A percentile compares a stretch with the other conserved stretches of the same genome.
These are phyloP conservation scores for Phaeotremella skinneri DNA, from an alignment of 768 basidiomycete genomes.

Conservation along the genomic window DNA sequence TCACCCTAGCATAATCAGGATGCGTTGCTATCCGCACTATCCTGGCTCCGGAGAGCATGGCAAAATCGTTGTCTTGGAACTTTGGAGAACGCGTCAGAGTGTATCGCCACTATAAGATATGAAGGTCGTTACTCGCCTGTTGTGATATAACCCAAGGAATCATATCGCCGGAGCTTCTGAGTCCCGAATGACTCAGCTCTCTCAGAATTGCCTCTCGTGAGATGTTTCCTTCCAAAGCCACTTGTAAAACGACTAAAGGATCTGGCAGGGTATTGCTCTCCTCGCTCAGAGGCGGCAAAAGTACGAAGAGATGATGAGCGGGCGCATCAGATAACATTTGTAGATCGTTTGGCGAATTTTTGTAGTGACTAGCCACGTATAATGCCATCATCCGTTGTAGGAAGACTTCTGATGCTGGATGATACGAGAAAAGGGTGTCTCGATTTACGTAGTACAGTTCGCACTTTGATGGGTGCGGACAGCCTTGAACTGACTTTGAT, in stretches of 20 bases:
- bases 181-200: slow-evolving; percentile 69
- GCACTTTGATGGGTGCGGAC: slow-evolving; percentile 89
- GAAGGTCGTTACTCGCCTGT: slow-evolving; percentile 50
- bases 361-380: slow-evolving; percentile 97
- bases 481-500: slow-evolving; percentile 60
- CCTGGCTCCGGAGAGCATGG: slow-evolving; percentile 81
- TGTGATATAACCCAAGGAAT: slow-evolving; percentile 95
- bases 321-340: slow-evolving; percentile 96
- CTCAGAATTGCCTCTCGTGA: slow-evolving; percentile 81
- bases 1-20: slow-evolving; percentile 86
- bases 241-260: slow-evolving; percentile 91
- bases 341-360: slow-evolving; percentile 98
- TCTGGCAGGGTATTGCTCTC: slow-evolving; percentile 89
- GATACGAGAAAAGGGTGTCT: slow-evolving; percentile 94
- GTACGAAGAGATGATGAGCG: slow-evolving; percentile 92
- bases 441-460: slow-evolving; percentile 93
- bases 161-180: slow-evolving; percentile 88
- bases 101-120: background rate
- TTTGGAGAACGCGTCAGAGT: slow-evolving; percentile 53
- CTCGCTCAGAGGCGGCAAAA: slow-evolving; percentile 86
- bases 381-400: slow-evolving; percentile 97
- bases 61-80: slow-evolving; percentile 95
- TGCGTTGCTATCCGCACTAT: slow-evolving; percentile 92
- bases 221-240: slow-evolving; percentile 92
- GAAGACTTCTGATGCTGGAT: slow-evolving; percentile 95